phyloP scores from a whole-genome alignment of 2,329 filamentous ascomycete species.

The Rhinocladiella mackenziei region DNA sequence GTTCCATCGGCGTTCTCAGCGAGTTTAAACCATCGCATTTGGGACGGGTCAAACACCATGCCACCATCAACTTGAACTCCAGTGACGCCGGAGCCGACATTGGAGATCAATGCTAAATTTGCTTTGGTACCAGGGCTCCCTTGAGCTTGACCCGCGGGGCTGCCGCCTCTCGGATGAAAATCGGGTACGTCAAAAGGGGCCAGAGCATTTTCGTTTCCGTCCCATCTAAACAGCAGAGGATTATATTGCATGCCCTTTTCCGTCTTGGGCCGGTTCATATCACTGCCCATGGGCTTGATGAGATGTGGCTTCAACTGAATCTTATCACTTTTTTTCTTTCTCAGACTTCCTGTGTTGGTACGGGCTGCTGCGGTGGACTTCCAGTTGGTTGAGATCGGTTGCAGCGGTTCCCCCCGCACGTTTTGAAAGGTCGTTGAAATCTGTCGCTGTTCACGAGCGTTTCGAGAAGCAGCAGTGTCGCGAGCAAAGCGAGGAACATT shows the following conservation, averaged over 20 bases:
- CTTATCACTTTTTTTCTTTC: slow-evolving; percentile 41
- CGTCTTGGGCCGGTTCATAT: slow-evolving; percentile 74
- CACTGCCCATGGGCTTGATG: slow-evolving; percentile 75
- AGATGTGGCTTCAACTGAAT: slow-evolving; percentile 72
- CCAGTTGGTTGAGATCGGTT: slow-evolving; percentile 56
- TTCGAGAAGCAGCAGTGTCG: slow-evolving; percentile 63
- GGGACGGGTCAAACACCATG: slow-evolving; percentile 96
- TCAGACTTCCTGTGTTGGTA: slow-evolving; percentile 37
- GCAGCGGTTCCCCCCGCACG: slow-evolving; percentile 45
- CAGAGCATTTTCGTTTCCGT: slow-evolving; percentile 88
- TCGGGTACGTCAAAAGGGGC: slow-evolving; percentile 68
- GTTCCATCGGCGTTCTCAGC: slow-evolving; percentile 32
- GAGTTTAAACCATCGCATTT: slow-evolving; percentile 96
- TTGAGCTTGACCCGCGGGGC: slow-evolving; percentile 20
- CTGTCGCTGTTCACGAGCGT: slow-evolving; percentile 59
- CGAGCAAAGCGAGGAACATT: slow-evolving; percentile 57
- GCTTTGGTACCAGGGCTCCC: slow-evolving; percentile 26
- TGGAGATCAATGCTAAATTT: slow-evolving; percentile 71
- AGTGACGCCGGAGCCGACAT: slow-evolving; percentile 70
- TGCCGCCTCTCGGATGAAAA: slow-evolving; percentile 25
- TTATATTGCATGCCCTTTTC: slow-evolving; percentile 97
- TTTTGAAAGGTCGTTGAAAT: slow-evolving; percentile 41
- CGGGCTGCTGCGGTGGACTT: slow-evolving; percentile 44
- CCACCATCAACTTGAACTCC: slow-evolving; percentile 92
- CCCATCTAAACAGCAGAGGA: slow-evolving; percentile 79